Conservation (phyloP, 805 yeast genomes). For the Metschnikowia gelsemii region DNA sequence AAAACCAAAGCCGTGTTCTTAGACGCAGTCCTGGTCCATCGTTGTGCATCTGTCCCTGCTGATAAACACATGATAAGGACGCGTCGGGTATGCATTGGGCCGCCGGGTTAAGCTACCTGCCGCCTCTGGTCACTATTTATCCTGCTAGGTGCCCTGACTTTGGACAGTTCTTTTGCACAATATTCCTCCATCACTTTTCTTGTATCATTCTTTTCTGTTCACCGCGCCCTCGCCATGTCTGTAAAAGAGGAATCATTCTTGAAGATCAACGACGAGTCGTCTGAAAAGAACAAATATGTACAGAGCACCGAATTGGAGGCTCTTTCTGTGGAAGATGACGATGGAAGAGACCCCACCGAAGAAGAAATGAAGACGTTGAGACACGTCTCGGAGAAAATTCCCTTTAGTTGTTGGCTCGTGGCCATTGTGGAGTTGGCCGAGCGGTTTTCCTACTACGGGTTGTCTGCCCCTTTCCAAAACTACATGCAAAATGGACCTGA, state of each 20-base stretch:
- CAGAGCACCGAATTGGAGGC: conserved; percentile 14
- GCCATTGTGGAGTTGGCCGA: conserved; percentile 77
- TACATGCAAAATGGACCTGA: conserved; percentile 62
- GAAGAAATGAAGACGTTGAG: conserved; percentile 53
- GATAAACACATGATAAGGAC: too few species aligned
- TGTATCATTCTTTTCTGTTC: too few species aligned
- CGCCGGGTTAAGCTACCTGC: too few species aligned
- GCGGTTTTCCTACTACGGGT: conserved; percentile 78
- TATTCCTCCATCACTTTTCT: too few species aligned
- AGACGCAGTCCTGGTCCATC: too few species aligned
- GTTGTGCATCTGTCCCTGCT: too few species aligned
- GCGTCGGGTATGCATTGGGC: too few species aligned
- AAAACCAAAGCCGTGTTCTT: too few species aligned
- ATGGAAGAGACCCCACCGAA: conserved; percentile 49
- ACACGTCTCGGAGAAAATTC: conserved; percentile 52
- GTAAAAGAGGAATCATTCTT: conserved; percentile 5
- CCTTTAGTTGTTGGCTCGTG: conserved; percentile 58
- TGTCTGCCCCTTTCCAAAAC: conserved; percentile 73
- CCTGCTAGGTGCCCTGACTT: too few species aligned
- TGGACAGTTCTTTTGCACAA: too few species aligned
- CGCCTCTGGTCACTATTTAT: too few species aligned
- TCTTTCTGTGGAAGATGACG: conserved; percentile 23
- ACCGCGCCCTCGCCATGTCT: conserved; percentile 14
- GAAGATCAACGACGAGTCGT: conserved; percentile 8
- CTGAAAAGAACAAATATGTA: conserved; percentile 6